phyloP scores from a whole-genome alignment of 2,329 filamentous ascomycete species.

The Colletotrichum scovillei region DNA sequence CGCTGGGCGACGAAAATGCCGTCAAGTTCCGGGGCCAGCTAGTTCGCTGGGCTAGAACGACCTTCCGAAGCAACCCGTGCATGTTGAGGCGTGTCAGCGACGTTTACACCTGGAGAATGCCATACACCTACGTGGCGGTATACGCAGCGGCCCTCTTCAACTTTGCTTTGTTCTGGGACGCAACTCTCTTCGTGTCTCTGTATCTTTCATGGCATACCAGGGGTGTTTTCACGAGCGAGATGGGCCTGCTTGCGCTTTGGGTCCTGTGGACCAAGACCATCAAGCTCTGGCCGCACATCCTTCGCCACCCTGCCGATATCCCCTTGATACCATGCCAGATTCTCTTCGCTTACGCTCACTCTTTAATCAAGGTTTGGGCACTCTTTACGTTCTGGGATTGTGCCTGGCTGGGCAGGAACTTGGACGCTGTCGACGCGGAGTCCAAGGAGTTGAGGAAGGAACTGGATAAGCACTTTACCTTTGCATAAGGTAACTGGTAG shows the following conservation, averaged over 20 bases:
- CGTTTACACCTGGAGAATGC: constrained; percentile 45
- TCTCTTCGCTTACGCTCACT: constrained; percentile 68
- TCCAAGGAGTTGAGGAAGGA: background rate
- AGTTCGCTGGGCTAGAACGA: constrained; percentile 68
- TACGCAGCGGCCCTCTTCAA: constrained; percentile 66
- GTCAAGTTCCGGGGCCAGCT: constrained; percentile 64
- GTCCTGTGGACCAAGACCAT: constrained; percentile 66
- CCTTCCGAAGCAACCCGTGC: constrained; percentile 65
- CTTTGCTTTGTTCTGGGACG: constrained; percentile 66
- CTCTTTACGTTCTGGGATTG: constrained; percentile 62
- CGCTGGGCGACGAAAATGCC: constrained; percentile 55
- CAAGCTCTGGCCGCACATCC: constrained; percentile 66
- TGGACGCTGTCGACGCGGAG: constrained; percentile 40
- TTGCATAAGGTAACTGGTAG: background rate
- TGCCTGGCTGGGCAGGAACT: constrained; percentile 53
- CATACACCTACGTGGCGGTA: constrained; percentile 67
- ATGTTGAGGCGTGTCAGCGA: constrained; percentile 48
- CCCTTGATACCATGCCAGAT: constrained; percentile 61
- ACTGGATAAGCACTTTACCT: background rate
- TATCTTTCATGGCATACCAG: background rate
- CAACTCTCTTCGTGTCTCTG: constrained; percentile 48
- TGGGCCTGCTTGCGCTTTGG: constrained; percentile 48
- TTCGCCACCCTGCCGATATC: constrained; percentile 62
- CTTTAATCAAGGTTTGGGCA: constrained; percentile 67
- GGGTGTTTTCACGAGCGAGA: background rate